phyloP scores from a whole-genome alignment of 2,329 filamentous ascomycete species.

The Penicillium italicum region DNA sequence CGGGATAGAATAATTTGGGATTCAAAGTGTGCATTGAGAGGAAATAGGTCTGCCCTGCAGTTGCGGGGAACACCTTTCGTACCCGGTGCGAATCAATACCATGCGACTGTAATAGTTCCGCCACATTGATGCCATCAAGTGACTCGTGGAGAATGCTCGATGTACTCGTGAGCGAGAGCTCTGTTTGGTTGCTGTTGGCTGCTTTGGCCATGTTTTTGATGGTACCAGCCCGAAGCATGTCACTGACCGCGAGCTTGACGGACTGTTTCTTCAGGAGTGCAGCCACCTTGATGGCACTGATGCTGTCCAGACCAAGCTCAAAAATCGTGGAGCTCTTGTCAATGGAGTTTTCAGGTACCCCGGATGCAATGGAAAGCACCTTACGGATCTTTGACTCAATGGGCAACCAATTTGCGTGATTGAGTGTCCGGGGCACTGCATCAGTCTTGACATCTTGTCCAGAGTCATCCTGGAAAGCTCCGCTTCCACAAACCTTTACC shows the following conservation, averaged over 20 bases:
- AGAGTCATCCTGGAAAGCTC: constrained; percentile 14
- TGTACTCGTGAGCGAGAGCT: constrained; percentile 17
- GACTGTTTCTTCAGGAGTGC: constrained; percentile 62
- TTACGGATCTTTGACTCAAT: constrained; percentile 43
- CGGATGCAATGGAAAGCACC: constrained; percentile 56
- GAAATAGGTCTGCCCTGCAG: constrained; percentile 78
- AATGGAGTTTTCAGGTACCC: constrained; percentile 57
- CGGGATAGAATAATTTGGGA: constrained; percentile 68
- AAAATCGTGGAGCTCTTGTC: constrained; percentile 64
- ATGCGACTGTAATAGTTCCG: constrained; percentile 38
- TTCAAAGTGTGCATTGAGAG: constrained; percentile 63
- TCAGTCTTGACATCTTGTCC: constrained; percentile 2
- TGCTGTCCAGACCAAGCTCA: constrained; percentile 84
- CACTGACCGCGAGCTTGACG: constrained; percentile 63
- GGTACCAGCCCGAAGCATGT: constrained; percentile 65
- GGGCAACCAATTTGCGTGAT: constrained; percentile 27
- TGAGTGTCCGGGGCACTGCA: background rate
- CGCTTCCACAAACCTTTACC: constrained; percentile 64
- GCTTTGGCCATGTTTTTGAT: constrained; percentile 59
- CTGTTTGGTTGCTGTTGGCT: constrained; percentile 16
- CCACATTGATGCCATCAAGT: constrained; percentile 41
- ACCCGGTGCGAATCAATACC: constrained; percentile 48
- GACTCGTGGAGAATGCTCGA: constrained; percentile 24
- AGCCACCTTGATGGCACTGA: constrained; percentile 81
- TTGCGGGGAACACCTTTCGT: constrained; percentile 62